phyloP scores from a whole-genome alignment of 164 flowering plant species.

The Litsea cubeba region DNA sequence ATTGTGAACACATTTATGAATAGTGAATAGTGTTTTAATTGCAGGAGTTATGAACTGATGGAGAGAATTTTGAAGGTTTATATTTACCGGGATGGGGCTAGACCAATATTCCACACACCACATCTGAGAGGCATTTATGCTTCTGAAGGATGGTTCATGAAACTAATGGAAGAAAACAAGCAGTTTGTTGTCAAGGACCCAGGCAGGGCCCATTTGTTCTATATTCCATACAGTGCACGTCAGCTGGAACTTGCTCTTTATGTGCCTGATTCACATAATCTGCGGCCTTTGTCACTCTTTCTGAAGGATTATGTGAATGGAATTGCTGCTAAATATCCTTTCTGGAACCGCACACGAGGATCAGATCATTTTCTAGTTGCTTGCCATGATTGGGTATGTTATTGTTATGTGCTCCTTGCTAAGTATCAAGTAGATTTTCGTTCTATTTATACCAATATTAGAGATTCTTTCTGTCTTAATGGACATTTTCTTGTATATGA shows the following conservation, averaged over 20 bases:
- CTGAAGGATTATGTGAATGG: constrained; percentile 24
- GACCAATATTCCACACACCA: constrained; percentile 24
- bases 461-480: neutral
- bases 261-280: constrained; percentile 23
- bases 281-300: constrained; percentile 20
- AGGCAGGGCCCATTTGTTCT: constrained; percentile 22
- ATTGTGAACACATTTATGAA: neutral
- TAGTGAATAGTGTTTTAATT: too few relatives aligned
- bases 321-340: constrained; percentile 24
- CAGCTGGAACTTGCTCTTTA: constrained; percentile 20
- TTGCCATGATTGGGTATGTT: constrained; percentile 28
- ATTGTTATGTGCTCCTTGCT: neutral
- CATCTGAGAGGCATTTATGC: constrained; percentile 25
- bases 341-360: constrained; percentile 25
- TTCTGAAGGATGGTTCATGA: constrained; percentile 32
- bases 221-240: constrained; percentile 25
- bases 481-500: neutral
- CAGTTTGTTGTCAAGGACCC: constrained; percentile 25
- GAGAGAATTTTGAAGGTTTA: constrained; percentile 21
- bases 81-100: constrained; percentile 20
- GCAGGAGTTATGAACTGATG: constrained; percentile 28
- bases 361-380: constrained; percentile 28
- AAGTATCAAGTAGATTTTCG: neutral
- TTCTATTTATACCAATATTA: neutral
- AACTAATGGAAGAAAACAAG: constrained; percentile 18